Evolutionary conservation across 2,329 filamentous ascomycete species (phyloP).

Genomic region (Xylariaceae sp.): DNA sequence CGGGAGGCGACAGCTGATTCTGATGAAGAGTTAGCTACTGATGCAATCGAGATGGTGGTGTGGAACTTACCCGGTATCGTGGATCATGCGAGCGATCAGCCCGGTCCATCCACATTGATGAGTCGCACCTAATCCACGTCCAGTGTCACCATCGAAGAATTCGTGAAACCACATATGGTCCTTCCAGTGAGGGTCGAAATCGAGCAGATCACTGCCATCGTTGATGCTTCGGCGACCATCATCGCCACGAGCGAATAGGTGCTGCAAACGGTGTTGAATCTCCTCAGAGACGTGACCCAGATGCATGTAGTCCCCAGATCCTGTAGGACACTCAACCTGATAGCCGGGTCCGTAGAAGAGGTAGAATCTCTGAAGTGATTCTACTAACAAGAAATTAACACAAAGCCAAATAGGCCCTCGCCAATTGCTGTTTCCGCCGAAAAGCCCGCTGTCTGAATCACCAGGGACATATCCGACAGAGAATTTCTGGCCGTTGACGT

Average conservation of each 20-base stretch:
- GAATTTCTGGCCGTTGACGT: constrained; percentile 88
- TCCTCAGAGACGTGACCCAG: constrained; percentile 92
- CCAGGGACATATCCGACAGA: constrained; percentile 85
- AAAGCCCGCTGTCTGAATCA: constrained; percentile 93
- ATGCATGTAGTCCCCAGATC: constrained; percentile 93
- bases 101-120: constrained; percentile 98
- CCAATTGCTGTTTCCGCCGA: constrained; percentile 98
- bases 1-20: constrained; percentile 82
- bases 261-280: constrained; percentile 89
- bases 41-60: background rate
- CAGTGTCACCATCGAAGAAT: constrained; percentile 91
- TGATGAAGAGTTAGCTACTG: constrained; percentile 41
- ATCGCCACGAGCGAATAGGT: constrained; percentile 80
- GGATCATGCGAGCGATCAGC: constrained; percentile 92
- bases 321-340: constrained; percentile 89
- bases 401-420: constrained; percentile 93
- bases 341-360: constrained; percentile 90
- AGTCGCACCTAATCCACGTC: constrained; percentile 82
- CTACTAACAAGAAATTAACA: constrained; percentile 91
- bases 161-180: constrained; percentile 95
- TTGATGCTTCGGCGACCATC: constrained; percentile 88
- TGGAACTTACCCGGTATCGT: constrained; percentile 81
- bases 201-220: constrained; percentile 74
- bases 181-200: constrained; percentile 91
- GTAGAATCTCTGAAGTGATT: constrained; percentile 91